Percentiles rank a stretch among this genome's conserved stretches.
Conservation (phyloP, 2,329 filamentous ascomycete species). For the Phyllosticta capitalensis region DNA sequence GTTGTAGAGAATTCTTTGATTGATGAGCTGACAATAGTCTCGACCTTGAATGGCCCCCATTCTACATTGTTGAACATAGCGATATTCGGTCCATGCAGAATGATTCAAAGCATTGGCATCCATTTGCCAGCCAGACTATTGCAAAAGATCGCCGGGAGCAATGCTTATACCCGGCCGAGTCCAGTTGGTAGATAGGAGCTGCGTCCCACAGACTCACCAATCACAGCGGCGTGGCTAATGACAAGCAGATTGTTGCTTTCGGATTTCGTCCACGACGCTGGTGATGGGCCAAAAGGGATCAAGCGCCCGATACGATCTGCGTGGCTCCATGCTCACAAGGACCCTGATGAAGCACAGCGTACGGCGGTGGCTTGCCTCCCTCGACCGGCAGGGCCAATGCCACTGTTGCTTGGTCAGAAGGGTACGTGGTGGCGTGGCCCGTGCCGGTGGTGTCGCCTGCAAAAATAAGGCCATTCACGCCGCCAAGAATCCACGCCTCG, state of each 20-base stretch:
- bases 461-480: conserved; percentile 22
- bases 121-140: background rate
- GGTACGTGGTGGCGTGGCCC: conserved; percentile 25
- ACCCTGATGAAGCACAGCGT: conserved; percentile 8
- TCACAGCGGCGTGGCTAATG: background rate
- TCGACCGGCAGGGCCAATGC: conserved; percentile 21
- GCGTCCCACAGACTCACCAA: background rate
- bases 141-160: background rate
- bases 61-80: background rate
- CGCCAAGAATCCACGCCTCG: conserved; percentile 25
- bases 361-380: conserved; percentile 16
- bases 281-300: background rate
- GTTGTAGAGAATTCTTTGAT: background rate
- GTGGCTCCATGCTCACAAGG: background rate
- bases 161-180: background rate
- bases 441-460: conserved; percentile 23
- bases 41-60: background rate
- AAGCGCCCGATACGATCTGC: background rate
- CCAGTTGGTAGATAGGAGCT: background rate
- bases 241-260: background rate
- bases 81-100: background rate
- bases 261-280: background rate
- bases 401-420: conserved; percentile 22
- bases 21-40: background rate
- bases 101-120: background rate